Percentiles rank a stretch among this genome's conserved stretches.
phyloP scores from a whole-genome alignment of 305 asterid genomes.

The Fraxinus baroniana region DNA sequence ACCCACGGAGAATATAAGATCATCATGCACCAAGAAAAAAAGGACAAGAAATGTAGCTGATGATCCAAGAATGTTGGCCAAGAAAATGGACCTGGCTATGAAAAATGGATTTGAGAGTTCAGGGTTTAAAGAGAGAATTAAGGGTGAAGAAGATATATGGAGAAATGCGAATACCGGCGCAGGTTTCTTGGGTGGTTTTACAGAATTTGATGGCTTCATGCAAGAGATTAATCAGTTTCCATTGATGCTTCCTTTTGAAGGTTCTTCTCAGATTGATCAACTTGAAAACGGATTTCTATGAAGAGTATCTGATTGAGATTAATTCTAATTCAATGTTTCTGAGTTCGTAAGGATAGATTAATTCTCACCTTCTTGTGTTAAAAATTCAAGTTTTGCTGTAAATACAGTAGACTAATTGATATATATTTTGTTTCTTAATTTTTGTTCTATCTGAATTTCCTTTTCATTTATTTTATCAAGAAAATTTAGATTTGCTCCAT shows the following conservation, averaged over 20 bases:
- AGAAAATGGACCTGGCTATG: constrained; percentile 38
- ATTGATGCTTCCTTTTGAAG: constrained; percentile 31
- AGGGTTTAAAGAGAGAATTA: constrained; percentile 44
- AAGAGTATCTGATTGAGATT: background rate
- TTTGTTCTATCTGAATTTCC: background rate
- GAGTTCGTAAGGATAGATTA: constrained; percentile 1
- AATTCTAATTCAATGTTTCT: background rate
- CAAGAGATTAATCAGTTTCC: constrained; percentile 58
- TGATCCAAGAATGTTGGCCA: constrained; percentile 4
- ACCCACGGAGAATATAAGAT: constrained; percentile 38
- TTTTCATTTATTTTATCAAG: background rate
- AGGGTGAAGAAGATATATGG: constrained; percentile 80
- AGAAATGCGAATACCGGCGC: constrained; percentile 55
- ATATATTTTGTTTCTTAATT: background rate
- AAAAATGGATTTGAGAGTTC: constrained; percentile 20
- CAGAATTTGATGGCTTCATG: constrained; percentile 61
- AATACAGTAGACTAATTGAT: background rate
- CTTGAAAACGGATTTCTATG: background rate
- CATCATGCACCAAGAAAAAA: background rate
- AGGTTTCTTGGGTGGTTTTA: constrained; percentile 65
- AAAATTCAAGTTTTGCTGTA: constrained; percentile 21
- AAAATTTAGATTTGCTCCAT: constrained; percentile 14
- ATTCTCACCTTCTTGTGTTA: background rate
- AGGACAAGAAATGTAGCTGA: constrained; percentile 17
- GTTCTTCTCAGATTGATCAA: constrained; percentile 9